Evolutionary conservation across 208 protist species (phyloP).

Genomic region (Trypanosoma mega): DNA sequence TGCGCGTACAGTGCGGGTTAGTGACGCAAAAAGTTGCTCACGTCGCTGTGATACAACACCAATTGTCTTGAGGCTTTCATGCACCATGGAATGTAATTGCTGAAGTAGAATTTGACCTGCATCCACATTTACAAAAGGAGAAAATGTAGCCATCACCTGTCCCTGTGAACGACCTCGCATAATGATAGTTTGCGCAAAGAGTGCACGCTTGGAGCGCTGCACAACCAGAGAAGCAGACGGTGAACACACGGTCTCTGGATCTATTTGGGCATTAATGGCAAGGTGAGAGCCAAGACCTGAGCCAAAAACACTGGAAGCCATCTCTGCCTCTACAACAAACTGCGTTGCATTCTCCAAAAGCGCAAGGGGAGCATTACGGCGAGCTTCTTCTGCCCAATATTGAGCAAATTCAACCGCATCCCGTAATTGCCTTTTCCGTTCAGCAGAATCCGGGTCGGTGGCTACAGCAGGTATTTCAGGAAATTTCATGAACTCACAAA

Average conservation of each 20-base stretch:
- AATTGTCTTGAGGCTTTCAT: slow-evolving; percentile 6
- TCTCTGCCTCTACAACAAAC: slow-evolving; percentile 61
- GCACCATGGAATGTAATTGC: slow-evolving; percentile 34
- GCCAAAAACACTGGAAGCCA: slow-evolving; percentile 29
- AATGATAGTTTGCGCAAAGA: slow-evolving; percentile 61
- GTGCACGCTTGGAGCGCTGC: neutral
- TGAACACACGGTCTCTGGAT: neutral
- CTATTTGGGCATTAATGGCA: slow-evolving; percentile 16
- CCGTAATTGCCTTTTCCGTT: slow-evolving; percentile 47
- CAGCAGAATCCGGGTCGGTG: slow-evolving; percentile 44
- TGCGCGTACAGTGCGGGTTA: neutral
- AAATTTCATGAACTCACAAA: slow-evolving; percentile 59
- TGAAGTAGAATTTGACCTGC: slow-evolving; percentile 38
- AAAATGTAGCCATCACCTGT: slow-evolving; percentile 45
- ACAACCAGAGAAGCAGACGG: neutral
- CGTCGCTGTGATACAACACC: neutral
- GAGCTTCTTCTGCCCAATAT: slow-evolving; percentile 40
- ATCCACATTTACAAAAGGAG: slow-evolving; percentile 26
- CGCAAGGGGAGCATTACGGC: slow-evolving; percentile 35
- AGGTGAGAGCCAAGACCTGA: slow-evolving; percentile 19
- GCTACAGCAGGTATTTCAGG: slow-evolving; percentile 44
- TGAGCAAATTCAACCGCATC: slow-evolving; percentile 46
- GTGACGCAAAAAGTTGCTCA: slow-evolving; percentile 10
- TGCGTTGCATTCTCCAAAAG: slow-evolving; percentile 57
- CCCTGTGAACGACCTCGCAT: slow-evolving; percentile 60